Base-by-base conservation (phyloP, 768 basidiomycete species). In the Amanita pallidorosea region DNA sequence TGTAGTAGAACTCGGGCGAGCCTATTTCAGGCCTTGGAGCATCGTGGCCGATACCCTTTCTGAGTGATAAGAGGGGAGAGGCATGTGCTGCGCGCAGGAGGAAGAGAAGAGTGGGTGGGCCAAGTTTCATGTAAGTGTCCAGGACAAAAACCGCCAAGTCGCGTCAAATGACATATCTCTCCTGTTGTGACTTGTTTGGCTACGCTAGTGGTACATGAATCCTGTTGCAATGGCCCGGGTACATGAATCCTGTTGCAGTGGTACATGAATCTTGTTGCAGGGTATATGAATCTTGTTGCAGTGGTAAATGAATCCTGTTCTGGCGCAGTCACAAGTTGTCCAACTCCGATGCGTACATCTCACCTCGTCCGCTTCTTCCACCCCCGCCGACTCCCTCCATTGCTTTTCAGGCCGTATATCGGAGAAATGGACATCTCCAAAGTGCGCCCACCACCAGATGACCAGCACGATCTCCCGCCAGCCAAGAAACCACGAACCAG, bases 1-100 rank as follows among this genome's bases (percentile, higher is more conserved):
- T 88, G 53, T 67, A 79, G 72, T 76, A 88, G 64, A 92, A 96
- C 49, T 79, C 77, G 2, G 82, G 71, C 0, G 83, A 80, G 20
- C 76, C 79, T 17, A 58, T 58, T 34, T 65, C 63, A 2, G 65
- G 49, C n/a, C 4, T 49, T 6, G 49, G 49, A 13, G 15, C n/a
- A 5, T 27, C 34, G 17, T 51, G 50, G 33, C 50, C 50, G 11
- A 51, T 51, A 13, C 50, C 50, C 17, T 44, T 44, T 18, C 17
- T 7, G 5, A 45, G 34, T 13, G 29, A 31, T 41, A 50, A 4
- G 20, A 27, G 5, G 2, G 38, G 40, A 37, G 40, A 50, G 3
- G 49, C 49, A 43, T 22, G 7, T 7, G 27, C 49, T 1, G 49
- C 40, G 22, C 38, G 49, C 6, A 50, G 40, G 5, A 50, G 49